These are phyloP conservation scores for Astrothelium subdiscretum DNA, from an alignment of 495 filamentous ascomycete species.

Conservation along the genomic window DNA sequence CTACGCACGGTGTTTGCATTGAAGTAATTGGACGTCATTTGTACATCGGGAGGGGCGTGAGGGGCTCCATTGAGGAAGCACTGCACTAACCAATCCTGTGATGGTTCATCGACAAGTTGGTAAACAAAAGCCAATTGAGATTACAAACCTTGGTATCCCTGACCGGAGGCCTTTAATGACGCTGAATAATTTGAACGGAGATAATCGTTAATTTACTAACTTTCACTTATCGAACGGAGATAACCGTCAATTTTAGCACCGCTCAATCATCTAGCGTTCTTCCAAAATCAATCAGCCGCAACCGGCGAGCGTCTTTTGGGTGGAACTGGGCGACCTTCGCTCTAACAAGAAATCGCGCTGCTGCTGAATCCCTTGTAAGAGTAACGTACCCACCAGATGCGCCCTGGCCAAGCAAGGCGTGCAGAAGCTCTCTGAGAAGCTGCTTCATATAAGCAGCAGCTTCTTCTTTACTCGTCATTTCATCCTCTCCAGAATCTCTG, in stretches of 20 bases:
- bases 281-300: constrained; percentile 78
- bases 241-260: neutral
- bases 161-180: neutral
- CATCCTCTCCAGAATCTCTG: constrained; percentile 25
- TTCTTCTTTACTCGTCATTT: constrained; percentile 41
- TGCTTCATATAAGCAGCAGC: constrained; percentile 56
- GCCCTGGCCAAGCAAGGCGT: constrained; percentile 48
- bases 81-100: too few species aligned
- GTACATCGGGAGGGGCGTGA: neutral
- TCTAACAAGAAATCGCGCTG: constrained; percentile 69
- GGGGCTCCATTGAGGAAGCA: too few species aligned
- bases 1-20: too few species aligned
- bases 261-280: constrained; percentile 55
- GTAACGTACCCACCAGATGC: constrained; percentile 52
- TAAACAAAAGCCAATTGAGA: too few species aligned
- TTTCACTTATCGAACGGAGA: neutral
- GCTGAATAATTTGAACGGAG: neutral
- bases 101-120: too few species aligned
- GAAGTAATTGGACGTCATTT: neutral
- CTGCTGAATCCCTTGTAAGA: constrained; percentile 64
- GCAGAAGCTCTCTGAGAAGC: constrained; percentile 51
- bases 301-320: constrained; percentile 61
- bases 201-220: neutral
- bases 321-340: constrained; percentile 81
- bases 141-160: neutral